These are phyloP conservation scores for Rubia balearica DNA, from an alignment of 305 asterid genomes.

Conservation along the genomic window DNA sequence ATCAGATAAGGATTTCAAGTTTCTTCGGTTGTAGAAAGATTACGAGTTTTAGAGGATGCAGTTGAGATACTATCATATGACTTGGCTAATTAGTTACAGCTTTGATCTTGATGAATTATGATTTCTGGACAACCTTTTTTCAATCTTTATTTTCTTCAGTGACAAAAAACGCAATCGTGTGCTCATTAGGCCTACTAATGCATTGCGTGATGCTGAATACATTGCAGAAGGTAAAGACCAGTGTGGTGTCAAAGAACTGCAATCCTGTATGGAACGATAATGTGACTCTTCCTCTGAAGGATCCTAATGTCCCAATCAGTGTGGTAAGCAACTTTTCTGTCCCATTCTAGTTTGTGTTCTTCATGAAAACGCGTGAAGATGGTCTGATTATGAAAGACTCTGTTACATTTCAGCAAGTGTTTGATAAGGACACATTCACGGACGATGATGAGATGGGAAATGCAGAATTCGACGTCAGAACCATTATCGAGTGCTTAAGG, in stretches of 20 bases:
- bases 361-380: background rate
- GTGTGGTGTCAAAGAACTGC: conserved; percentile 53
- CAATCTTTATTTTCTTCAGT: too few relatives aligned
- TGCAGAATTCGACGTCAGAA: conserved; percentile 44
- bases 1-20: too few relatives aligned
- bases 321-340: conserved; percentile 32
- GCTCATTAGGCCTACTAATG: background rate
- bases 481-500: conserved; percentile 39
- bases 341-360: background rate
- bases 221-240: conserved; percentile 61
- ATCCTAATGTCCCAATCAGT: conserved; percentile 42
- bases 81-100: too few relatives aligned
- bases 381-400: background rate
- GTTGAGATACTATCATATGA: too few relatives aligned
- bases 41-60: too few relatives aligned
- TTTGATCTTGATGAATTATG: too few relatives aligned
- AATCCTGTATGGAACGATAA: conserved; percentile 78
- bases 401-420: conserved; percentile 36
- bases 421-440: conserved; percentile 70
- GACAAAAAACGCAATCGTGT: too few relatives aligned
- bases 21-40: too few relatives aligned
- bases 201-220: conserved; percentile 4
- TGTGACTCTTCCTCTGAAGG: conserved; percentile 54
- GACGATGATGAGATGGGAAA: conserved; percentile 69
- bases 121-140: too few relatives aligned